Base-by-base conservation (phyloP, 192 early-diverging fungal species). In the Coemansia sp. region DNA sequence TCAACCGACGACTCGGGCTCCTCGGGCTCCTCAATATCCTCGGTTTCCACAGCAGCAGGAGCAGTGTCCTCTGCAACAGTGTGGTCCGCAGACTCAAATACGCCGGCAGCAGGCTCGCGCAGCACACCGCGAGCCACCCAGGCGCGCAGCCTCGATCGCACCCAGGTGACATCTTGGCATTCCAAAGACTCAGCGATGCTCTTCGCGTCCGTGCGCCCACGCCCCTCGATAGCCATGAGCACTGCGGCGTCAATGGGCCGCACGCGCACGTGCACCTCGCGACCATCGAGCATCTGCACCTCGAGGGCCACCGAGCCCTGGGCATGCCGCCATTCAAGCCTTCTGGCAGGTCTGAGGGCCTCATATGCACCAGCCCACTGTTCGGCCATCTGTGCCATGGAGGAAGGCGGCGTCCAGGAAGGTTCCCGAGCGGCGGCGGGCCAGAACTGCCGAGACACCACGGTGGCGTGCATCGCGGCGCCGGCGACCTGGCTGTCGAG, bases 361-460 rank as follows among this genome's bases (percentile, higher is more conserved):
- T 83, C 62, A 41, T 79, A 91, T 9, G 61, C 66, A 0, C 48
- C 61, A 1, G 69, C 78, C 49, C 74, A 89, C 10, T 67, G 59
- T 6, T 78, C 66, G 34, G 76, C 64, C 9, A 75, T 43, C 55
- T 57, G 59, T n/a, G 65, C 44, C 50, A 84, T 76, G 7, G 37
- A 45, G 12, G 49, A 1, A 1, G 34, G n/a, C 0, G 86, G 86
- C 24, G 83, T 44, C 2, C 53, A 50, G 5, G 83, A 62, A 10
- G 49, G 48, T 17, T 74, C 73, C 23, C 60, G 37, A 14, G 73
- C 62, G 12, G 78, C 56, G 18, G 49, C 42, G 9, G 83, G 73
- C 88, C 88, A 90, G 64, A 86, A 90, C 51, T 86, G 80, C 25
- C 83, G 71, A 3, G 89, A 90, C 6, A 87, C 69, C 14, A 89